Evolutionary conservation across 106 monocot species (phyloP), one percentile per base, ranked within the genome.

Genomic region (Vanilla planifolia): DNA sequence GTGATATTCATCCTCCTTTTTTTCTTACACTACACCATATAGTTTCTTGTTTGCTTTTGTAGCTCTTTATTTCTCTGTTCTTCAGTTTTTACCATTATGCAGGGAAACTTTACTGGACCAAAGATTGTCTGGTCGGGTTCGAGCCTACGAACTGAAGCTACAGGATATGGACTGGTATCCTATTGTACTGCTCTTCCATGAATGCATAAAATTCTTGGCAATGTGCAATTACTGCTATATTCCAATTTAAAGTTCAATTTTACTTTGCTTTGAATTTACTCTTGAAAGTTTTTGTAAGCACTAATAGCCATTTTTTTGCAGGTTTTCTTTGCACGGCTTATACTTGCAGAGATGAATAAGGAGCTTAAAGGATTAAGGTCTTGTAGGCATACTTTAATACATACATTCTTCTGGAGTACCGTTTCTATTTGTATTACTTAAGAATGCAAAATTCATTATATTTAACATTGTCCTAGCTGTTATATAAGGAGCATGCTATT

Each of bases 41-140:
- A n/a, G n/a, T n/a, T n/a, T n/a, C n/a, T n/a, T n/a, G n/a, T n/a
- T n/a, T n/a, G n/a, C n/a, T n/a, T n/a, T n/a, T n/a, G n/a, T n/a
- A 26, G 21, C 4, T 51, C 16, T 55, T 48, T 61, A 10, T 25
- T 39, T 63, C 17, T 51, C 16, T 68, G 20, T 30, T 39, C 10
- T 65, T 47, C 55, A 69, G 59, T 39, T 66, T 70, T 70, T 59
- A 39, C 55, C 51, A 17, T 63, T 78, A 45, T 82, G 84, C 88
- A 98, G 98, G 88, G 98, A 69, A 98, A 77, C 82, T 98, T 98
- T 85, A 98, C 83, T 63, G 98, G 98, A 71, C 98, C 98, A 41
- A 98, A 92, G 66, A 79, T 91, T 16, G 92, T 90, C 78, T 96
- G 98, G 98, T 87, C 96, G 37, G 98, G 98, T 60, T 98, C 92